Evolutionary conservation across 2,329 filamentous ascomycete genomes (phyloP).

Genomic region (Sarocladium kiliense): DNA sequence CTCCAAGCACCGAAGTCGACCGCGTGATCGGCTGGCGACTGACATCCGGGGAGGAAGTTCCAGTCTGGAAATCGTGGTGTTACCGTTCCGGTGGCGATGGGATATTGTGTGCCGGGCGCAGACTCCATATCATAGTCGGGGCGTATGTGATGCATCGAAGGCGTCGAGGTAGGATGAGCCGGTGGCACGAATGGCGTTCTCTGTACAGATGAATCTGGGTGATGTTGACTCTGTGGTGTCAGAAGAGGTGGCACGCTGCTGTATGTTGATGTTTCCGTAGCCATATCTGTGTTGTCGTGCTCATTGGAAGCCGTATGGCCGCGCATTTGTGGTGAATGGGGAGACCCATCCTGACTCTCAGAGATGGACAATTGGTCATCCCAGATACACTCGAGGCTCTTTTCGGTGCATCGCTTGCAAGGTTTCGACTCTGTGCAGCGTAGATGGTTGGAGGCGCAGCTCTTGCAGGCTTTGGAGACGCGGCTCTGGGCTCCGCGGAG

Average conservation of each 20-base stretch:
- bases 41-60: not conserved
- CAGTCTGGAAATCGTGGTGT: not conserved
- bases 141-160: no score
- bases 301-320: not conserved
- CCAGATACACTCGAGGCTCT: conserved; percentile 22
- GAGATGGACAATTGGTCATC: conserved; percentile 5
- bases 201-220: not conserved
- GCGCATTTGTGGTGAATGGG: not conserved
- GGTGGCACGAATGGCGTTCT: no score
- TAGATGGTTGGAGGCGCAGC: conserved; percentile 23
- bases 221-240: not conserved
- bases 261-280: no score
- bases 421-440: conserved; percentile 25
- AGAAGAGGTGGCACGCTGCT: not conserved
- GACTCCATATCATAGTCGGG: not conserved
- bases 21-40: not conserved
- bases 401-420: conserved; percentile 20
- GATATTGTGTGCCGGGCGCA: not conserved
- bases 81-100: not conserved
- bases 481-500: conserved; percentile 7
- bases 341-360: not conserved
- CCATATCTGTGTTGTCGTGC: not conserved
- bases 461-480: conserved; percentile 21
- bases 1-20: not conserved
- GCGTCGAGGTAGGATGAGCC: no score